A percentile compares a stretch with the other conserved stretches of the same genome.
These are phyloP conservation scores for Macrotyloma uniflorum DNA, from an alignment of 306 rosid genomes.

Conservation along the genomic window DNA sequence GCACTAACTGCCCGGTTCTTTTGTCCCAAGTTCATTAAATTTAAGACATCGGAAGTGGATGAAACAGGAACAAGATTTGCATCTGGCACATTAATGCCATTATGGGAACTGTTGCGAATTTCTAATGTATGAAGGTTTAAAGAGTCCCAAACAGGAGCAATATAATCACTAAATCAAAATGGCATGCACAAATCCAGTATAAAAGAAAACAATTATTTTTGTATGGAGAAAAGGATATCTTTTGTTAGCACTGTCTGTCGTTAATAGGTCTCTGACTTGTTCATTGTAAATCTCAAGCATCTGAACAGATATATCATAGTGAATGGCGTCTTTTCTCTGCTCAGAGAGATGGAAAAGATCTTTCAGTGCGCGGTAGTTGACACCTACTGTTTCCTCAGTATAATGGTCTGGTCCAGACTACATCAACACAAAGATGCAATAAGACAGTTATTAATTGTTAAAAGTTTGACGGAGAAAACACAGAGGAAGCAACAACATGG, in stretches of 20 bases:
- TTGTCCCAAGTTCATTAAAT: constrained; percentile 83
- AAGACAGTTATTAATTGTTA: constrained; percentile 21
- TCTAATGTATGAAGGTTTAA: constrained; percentile 68
- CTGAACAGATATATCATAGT: constrained; percentile 49
- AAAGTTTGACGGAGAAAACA: constrained; percentile 5
- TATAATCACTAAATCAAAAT: constrained; percentile 19
- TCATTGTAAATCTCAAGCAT: constrained; percentile 62
- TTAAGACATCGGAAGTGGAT: constrained; percentile 72
- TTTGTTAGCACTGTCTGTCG: constrained; percentile 58
- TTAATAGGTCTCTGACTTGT: constrained; percentile 59
- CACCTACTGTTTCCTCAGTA: constrained; percentile 81
- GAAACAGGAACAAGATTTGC: constrained; percentile 84
- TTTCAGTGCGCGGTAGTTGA: constrained; percentile 82
- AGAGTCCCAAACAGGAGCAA: constrained; percentile 37
- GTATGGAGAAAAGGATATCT: constrained; percentile 76
- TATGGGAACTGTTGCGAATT: constrained; percentile 78
- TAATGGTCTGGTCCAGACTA: constrained; percentile 82
- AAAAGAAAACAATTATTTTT: not conserved
- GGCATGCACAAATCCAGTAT: not conserved
- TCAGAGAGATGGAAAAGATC: constrained; percentile 80
- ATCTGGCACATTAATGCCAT: constrained; percentile 90
- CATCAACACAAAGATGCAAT: constrained; percentile 33
- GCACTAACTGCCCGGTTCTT: constrained; percentile 84
- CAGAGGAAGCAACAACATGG: not conserved
- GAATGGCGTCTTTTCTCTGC: constrained; percentile 47